Base-by-base conservation (phyloP, 306 rosid genomes). In the Rosa multiflora region DNA sequence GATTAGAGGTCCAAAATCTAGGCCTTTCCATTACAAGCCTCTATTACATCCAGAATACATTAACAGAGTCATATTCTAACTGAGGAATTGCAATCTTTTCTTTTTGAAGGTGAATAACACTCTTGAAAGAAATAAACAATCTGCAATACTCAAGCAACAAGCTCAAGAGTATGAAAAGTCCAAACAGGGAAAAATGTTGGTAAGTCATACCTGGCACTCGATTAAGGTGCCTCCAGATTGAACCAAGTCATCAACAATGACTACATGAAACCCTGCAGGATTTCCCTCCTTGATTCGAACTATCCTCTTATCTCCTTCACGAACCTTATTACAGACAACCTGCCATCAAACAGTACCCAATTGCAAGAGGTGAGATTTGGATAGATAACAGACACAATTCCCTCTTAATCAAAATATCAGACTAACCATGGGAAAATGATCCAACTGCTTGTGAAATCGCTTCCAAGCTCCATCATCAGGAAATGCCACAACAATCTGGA, bases 401-500 rank as follows among this genome's bases (percentile, higher is more conserved):
- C 48, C 47, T 61, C 59, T 62, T 47, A 37, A 62, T 39, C 14
- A 74, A 80, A 72, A 84, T 14, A 17, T 49, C 43, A 63, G 21
- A 84, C 91, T 47, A 47, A 95, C 98, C 94, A 83, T 79, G 78
- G 96, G 84, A 81, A 81, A 95, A 35, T 85, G 86, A 74, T 93
- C 97, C 75, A 95, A 89, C 79, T 40, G 93, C 90, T 95, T 95
- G 93, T 95, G 98, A 83, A 90, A 95, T 80, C 99, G 87, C 88
- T 95, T 95, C 98, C 97, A 95, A 76, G 99, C 99, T 80, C 99
- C 99, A 82, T 95, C 98, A 67, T 95, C 98, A 0, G 98, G 99
- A 86, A 95, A 93, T 81, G 99, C 99, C 84, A 92, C 87, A 75
- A 95, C 98, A 85, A 91, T 87, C 99, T 95, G 90, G 72, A 84